Evolutionary conservation across 345 rosid genomes (phyloP).

Genomic region (Abelmoschus esculentus): DNA sequence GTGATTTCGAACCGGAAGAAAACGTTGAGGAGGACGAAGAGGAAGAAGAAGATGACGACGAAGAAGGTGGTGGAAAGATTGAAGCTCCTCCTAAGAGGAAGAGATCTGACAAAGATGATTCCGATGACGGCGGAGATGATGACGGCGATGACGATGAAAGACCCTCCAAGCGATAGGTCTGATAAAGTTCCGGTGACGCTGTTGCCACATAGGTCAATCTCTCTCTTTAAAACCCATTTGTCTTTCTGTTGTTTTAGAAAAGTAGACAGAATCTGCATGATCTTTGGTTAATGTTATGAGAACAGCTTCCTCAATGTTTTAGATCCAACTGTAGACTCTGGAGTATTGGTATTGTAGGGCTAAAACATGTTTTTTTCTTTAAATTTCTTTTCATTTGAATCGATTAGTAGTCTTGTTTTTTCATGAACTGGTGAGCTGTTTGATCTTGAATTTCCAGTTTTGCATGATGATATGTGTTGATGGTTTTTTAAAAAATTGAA

Average conservation of each 20-base stretch:
- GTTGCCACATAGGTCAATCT: conserved; percentile 33
- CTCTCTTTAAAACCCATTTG: background rate
- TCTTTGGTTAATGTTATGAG: no score
- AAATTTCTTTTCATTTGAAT: no score
- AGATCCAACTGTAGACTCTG: no score
- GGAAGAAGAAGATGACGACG: background rate
- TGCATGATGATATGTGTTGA: no score
- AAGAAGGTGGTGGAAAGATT: conserved; percentile 36
- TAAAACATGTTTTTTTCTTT: no score
- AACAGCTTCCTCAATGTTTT: no score
- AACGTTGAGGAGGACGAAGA: conserved; percentile 62
- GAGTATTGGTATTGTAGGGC: no score
- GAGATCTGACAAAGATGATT: conserved; percentile 40
- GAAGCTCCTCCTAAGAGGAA: conserved; percentile 71
- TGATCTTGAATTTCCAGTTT: no score
- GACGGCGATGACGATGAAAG: conserved; percentile 76
- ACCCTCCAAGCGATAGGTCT: conserved; percentile 78
- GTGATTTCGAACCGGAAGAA: conserved; percentile 82
- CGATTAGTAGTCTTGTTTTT: no score
- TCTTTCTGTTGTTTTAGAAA: background rate
- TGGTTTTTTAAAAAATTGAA: no score
- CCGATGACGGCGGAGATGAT: conserved; percentile 48
- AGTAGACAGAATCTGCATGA: no score
- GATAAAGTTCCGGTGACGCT: conserved; percentile 18
- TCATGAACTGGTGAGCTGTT: no score